phyloP scores from a whole-genome alignment of 2,329 filamentous ascomycete species.

The Zalaria sp. region DNA sequence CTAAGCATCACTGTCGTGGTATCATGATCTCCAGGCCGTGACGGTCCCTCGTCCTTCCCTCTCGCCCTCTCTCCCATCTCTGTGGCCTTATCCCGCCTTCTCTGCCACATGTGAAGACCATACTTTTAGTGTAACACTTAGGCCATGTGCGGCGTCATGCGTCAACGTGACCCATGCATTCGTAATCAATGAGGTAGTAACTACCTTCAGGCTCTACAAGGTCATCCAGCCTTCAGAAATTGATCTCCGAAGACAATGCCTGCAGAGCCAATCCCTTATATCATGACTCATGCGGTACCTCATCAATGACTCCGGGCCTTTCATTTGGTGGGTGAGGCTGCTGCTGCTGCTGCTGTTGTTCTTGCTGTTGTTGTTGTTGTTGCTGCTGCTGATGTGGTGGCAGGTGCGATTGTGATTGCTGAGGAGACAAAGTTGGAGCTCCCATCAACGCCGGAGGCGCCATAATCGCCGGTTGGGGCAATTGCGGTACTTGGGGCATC shows the following conservation, averaged over 20 bases:
- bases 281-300: slow-evolving; percentile 7
- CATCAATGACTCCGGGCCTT: slow-evolving; percentile 4
- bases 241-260: not conserved
- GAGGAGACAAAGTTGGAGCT: not conserved
- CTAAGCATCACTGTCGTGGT: not conserved
- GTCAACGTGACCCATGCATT: no score
- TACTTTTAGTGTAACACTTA: no score
- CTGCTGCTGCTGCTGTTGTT: no score
- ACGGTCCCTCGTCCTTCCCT: no score
- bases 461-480: not conserved
- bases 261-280: not conserved
- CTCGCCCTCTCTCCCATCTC: no score
- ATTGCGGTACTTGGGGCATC: not conserved
- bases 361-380: no score
- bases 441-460: not conserved
- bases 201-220: not conserved
- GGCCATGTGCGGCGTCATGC: no score
- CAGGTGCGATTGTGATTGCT: no score
- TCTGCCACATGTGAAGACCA: no score
- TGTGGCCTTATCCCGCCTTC: no score
- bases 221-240: no score
- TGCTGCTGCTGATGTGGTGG: no score
- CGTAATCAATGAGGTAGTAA: not conserved
- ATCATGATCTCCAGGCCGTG: not conserved
- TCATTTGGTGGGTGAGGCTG: not conserved